Conservation (phyloP, 2,329 filamentous ascomycete genomes). For the Claviceps pusilla region DNA sequence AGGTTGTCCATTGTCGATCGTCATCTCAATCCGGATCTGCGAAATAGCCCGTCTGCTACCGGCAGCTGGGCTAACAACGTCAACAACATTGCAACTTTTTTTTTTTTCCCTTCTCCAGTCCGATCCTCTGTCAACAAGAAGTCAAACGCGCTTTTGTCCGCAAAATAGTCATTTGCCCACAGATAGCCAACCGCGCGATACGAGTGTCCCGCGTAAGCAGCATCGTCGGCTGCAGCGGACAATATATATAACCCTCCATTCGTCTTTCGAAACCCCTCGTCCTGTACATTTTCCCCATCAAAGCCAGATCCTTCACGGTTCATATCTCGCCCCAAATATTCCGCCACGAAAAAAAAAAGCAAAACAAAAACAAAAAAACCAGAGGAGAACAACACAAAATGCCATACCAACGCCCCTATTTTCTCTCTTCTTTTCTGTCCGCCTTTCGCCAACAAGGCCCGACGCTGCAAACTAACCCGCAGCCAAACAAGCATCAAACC, state of each 20-base stretch:
- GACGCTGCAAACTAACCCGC: slow-evolving; percentile 19
- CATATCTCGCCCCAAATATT: no score
- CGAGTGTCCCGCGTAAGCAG: neutral
- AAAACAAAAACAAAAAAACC: neutral
- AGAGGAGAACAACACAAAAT: slow-evolving; percentile 14
- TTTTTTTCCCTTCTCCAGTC: no score
- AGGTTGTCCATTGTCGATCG: no score
- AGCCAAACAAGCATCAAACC: slow-evolving; percentile 20
- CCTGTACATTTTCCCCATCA: no score
- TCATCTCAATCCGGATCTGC: neutral
- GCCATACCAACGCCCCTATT: slow-evolving; percentile 40
- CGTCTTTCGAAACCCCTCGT: no score
- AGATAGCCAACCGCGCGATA: neutral
- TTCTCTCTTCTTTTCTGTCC: slow-evolving; percentile 41
- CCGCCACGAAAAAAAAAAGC: neutral
- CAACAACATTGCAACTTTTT: no score
- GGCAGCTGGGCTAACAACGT: no score
- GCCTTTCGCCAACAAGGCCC: slow-evolving; percentile 36
- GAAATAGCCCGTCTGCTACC: no score
- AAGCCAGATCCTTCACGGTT: no score
- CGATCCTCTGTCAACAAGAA: no score
- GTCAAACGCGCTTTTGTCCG: neutral
- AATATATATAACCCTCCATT: no score
- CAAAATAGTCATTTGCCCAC: neutral
- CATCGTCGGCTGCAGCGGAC: no score